Percentiles rank a stretch among this genome's conserved stretches.
These are phyloP conservation scores for Takashimella tepidaria DNA, from an alignment of 1,284 basidiomycete species.

Conservation along the genomic window DNA sequence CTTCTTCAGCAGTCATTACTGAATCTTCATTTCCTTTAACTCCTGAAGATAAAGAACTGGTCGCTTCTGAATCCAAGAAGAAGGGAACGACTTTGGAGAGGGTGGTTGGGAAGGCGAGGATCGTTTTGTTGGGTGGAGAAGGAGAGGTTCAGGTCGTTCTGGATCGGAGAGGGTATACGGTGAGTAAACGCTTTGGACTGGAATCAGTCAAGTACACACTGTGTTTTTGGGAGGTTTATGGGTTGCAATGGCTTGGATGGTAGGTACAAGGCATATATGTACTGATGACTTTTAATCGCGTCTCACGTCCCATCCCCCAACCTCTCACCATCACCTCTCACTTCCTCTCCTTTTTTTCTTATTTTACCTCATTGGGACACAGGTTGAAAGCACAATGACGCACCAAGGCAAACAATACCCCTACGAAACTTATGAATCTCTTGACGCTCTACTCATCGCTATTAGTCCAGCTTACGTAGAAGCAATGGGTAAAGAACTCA, in stretches of 20 bases:
- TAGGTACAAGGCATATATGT: too few species aligned
- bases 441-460: conserved; percentile 41
- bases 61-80: conserved; percentile 11
- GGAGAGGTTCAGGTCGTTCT: conserved; percentile 23
- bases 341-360: neutral
- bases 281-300: too few species aligned
- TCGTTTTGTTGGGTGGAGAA: conserved; percentile 20
- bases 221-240: too few species aligned
- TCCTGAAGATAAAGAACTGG: conserved; percentile 15
- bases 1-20: conserved; percentile 11
- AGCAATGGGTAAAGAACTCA: conserved; percentile 37
- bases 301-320: too few species aligned
- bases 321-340: neutral
- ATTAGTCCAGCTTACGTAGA: conserved; percentile 30
- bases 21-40: conserved; percentile 29
- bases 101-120: conserved; percentile 19
- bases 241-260: too few species aligned
- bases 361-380: neutral
- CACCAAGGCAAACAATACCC: conserved; percentile 4
- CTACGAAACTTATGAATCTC: conserved; percentile 29
- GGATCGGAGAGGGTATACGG: conserved; percentile 34
- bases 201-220: too few species aligned
- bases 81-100: conserved; percentile 9
- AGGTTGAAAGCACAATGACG: conserved; percentile 13
- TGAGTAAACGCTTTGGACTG: conserved; percentile 22